Evolutionary conservation across 2,329 filamentous ascomycete genomes (phyloP), one percentile per base, ranked within the genome.

Genomic region (Penicillium sp.): DNA sequence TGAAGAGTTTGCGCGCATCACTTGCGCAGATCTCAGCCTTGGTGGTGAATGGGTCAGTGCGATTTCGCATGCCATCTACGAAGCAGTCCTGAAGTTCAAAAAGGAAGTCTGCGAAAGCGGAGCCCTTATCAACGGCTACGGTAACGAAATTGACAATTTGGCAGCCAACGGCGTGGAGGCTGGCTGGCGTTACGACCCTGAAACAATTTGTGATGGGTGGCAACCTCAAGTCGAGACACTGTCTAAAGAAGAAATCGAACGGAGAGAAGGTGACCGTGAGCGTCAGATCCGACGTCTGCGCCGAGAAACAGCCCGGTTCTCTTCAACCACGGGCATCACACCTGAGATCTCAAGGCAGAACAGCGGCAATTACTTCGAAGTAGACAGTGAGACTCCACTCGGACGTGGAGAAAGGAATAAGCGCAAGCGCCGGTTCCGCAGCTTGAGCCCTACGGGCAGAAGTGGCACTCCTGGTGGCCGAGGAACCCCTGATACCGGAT

Each of bases 181-280:
- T 15, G 94, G 94, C 3, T 97, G 94, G 93, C 84, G 94, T 61
- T 96, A 97, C 71, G 94, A 99, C 64, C 90, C 91, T 3, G 94
- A 97, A 69, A 88, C 91, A 58, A 82, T 97, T 4, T 92, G 84
- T 8, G 88, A 90, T 62, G 87, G 90, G 60, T 94, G 90, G 90
- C 89, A 92, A 70, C 89, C 90, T 7, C 91, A 90, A 77, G 82
- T 94, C 9, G 90, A 93, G 72, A 81, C 83, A 0, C 78, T 99
- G 2, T 92, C 88, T 39, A 96, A 96, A 67, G 94, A 99, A 67
- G 94, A 99, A 70, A 97, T 99, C 53, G 94, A 99, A 76, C 96
- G 96, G 78, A 86, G 94, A 29, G 94, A 99, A 75, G 91, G 91
- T 50, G 94, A 99, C 71, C 85, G 94, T 41, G 94, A 99, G 75